These are phyloP conservation scores for Isoetes engelmannii DNA, from an alignment of 83 land plant genomes.

Conservation along the genomic window DNA sequence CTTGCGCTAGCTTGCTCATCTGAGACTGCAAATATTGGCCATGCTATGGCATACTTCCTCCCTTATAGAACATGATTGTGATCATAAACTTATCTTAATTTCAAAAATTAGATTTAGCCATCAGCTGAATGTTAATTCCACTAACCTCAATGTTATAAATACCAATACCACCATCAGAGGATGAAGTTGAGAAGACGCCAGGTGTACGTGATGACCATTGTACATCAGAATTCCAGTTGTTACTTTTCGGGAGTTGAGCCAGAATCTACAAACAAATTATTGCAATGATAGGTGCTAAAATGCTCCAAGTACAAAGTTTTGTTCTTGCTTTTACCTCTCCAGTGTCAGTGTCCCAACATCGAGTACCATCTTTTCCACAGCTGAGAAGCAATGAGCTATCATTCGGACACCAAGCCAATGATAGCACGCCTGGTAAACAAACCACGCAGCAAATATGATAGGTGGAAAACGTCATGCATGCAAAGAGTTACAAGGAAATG, in stretches of 20 bases:
- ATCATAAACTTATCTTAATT: no score
- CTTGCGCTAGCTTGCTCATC: no score
- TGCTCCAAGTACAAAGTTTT: neutral
- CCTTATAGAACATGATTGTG: no score
- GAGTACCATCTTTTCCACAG: constrained; percentile 91
- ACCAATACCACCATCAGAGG: constrained; percentile 88
- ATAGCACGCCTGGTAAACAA: constrained; percentile 60
- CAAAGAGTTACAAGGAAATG: neutral
- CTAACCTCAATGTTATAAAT: constrained; percentile 88
- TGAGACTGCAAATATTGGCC: no score
- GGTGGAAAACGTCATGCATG: no score
- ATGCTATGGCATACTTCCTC: no score
- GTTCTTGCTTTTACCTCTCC: constrained; percentile 56
- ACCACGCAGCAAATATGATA: constrained; percentile 6
- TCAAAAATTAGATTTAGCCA: no score
- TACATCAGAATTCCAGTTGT: constrained; percentile 91
- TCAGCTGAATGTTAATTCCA: no score
- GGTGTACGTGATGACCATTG: constrained; percentile 96
- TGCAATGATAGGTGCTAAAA: neutral
- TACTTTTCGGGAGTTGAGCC: constrained; percentile 74
- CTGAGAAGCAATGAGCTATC: constrained; percentile 78
- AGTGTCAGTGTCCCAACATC: constrained; percentile 87
- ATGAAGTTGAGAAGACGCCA: constrained; percentile 88
- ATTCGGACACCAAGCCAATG: constrained; percentile 94
- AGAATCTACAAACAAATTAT: constrained; percentile 44